A percentile compares a stretch with the other conserved stretches of the same genome.
phyloP scores from a whole-genome alignment of 176 grass and related monocot species.

The Musa acuminata region DNA sequence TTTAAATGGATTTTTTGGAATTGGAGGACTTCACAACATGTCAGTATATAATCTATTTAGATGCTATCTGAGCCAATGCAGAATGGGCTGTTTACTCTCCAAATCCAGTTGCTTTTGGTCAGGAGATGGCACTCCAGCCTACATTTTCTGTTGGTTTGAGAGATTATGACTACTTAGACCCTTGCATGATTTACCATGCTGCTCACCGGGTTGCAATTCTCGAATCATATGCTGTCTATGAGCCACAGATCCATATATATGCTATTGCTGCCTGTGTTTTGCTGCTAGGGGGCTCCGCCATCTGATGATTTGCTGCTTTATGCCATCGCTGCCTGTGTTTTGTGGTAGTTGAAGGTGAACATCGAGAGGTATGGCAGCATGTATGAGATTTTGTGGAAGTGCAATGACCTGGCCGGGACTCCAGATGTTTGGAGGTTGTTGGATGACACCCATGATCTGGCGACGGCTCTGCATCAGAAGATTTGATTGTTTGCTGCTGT shows the following conservation, averaged over 20 bases:
- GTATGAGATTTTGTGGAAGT: conserved; percentile 3
- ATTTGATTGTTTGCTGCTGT: conserved; percentile 5
- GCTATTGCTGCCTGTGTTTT: too few species aligned
- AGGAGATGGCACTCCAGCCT: neutral
- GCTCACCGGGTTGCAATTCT: conserved; percentile 6
- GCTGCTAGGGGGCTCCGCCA: conserved; percentile 4
- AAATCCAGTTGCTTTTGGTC: neutral
- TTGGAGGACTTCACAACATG: conserved; percentile 10
- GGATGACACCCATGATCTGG: conserved; percentile 18
- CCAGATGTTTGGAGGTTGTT: conserved; percentile 17
- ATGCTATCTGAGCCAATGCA: conserved; percentile 11
- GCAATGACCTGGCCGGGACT: conserved; percentile 5
- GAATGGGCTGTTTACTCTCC: conserved; percentile 11
- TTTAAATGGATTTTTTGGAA: neutral
- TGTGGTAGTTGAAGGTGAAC: conserved; percentile 1
- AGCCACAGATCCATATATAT: conserved; percentile 8
- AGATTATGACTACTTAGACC: conserved; percentile 5
- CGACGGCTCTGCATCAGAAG: conserved; percentile 6
- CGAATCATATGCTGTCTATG: conserved; percentile 11
- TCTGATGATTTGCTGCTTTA: conserved; percentile 10
- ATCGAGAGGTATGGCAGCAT: conserved; percentile 13
- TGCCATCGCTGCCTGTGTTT: neutral
- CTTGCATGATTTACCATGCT: conserved; percentile 15
- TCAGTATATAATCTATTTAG: conserved; percentile 8
- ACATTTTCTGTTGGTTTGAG: neutral